Evolutionary conservation across 257 asterid species (phyloP).

Genomic region (Cruciata laevipes): DNA sequence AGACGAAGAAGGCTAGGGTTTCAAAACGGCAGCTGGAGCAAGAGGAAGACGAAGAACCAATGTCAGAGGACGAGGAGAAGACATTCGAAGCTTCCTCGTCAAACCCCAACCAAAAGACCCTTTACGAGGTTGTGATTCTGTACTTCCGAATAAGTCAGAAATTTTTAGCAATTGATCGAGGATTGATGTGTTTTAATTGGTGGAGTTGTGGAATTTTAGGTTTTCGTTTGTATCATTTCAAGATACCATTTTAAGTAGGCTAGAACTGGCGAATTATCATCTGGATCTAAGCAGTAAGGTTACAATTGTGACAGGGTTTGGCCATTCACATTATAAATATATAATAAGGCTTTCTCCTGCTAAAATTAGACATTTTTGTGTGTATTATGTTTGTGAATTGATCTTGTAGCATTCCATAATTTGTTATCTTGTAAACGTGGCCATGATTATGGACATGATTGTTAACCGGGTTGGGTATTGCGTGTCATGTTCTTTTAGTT

Average conservation of each 20-base stretch:
- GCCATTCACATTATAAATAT: background rate
- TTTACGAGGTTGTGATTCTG: conserved; percentile 52
- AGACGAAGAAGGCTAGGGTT: conserved; percentile 55
- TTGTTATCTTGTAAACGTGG: background rate
- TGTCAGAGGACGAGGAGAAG: conserved; percentile 26
- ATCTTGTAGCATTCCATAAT: background rate
- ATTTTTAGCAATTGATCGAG: background rate
- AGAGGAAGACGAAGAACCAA: conserved; percentile 35
- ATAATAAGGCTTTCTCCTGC: too few species aligned
- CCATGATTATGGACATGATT: too few species aligned
- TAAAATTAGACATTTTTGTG: background rate
- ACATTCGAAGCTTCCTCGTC: conserved; percentile 35
- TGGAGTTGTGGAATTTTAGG: background rate
- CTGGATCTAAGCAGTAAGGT: background rate
- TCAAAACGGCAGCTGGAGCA: conserved; percentile 32
- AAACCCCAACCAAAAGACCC: conserved; percentile 38
- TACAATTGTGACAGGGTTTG: background rate
- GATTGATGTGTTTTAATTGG: background rate
- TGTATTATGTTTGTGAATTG: background rate
- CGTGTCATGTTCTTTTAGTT: background rate
- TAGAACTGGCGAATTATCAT: background rate
- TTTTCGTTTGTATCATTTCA: background rate
- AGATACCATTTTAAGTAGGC: background rate
- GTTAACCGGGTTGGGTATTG: too few species aligned
- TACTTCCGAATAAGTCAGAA: background rate